Evolutionary conservation across 2,329 filamentous ascomycete genomes (phyloP).

Genomic region (Diaporthe australafricana): DNA sequence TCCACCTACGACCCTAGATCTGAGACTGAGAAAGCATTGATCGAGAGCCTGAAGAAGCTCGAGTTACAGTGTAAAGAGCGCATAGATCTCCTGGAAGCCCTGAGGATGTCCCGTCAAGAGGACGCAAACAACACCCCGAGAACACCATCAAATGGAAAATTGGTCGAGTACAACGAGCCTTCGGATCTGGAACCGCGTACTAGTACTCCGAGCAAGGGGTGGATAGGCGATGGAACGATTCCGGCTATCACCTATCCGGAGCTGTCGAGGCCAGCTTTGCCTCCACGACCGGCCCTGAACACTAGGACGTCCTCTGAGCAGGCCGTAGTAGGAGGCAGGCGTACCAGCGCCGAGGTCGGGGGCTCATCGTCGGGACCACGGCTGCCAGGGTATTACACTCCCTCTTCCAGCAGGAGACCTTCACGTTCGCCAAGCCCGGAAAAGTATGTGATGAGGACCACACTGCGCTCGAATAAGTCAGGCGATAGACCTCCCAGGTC

Average conservation of each 20-base stretch:
- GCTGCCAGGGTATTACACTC: constrained; percentile 13
- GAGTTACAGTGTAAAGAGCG: constrained; percentile 94
- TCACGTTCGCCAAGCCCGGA: constrained; percentile 68
- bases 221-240: constrained; percentile 84
- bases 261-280: constrained; percentile 75
- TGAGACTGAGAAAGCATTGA: constrained; percentile 85
- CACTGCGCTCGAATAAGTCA: constrained; percentile 62
- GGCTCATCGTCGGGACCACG: constrained; percentile 38
- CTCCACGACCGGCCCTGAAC: constrained; percentile 68
- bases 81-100: constrained; percentile 86
- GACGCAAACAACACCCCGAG: constrained; percentile 42
- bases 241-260: constrained; percentile 84
- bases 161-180: constrained; percentile 35
- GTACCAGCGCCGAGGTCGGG: constrained; percentile 35
- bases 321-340: constrained; percentile 51
- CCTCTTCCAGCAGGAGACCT: constrained; percentile 42
- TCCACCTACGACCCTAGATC: constrained; percentile 76
- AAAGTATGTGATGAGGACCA: constrained; percentile 72
- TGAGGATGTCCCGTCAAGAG: constrained; percentile 73
- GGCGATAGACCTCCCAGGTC: constrained; percentile 55
- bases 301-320: constrained; percentile 64
- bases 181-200: constrained; percentile 38
- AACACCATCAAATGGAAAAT: constrained; percentile 38
- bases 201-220: constrained; percentile 58
- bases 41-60: constrained; percentile 83